phyloP scores from a whole-genome alignment of 495 filamentous ascomycete genomes.

The Thozetella sp. region DNA sequence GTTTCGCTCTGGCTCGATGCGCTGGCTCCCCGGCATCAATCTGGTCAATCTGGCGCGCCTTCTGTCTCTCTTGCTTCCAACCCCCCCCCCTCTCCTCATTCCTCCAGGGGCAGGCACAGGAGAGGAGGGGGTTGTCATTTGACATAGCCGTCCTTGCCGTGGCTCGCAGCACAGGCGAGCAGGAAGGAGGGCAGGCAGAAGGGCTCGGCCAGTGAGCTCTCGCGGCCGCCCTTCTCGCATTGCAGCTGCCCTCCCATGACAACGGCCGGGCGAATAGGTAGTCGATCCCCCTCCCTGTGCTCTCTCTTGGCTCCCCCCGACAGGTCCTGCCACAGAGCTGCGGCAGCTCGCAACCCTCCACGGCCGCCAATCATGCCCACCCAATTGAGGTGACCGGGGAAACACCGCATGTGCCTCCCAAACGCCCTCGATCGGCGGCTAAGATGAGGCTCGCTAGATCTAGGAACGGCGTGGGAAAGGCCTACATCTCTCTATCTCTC shows the following conservation, averaged over 20 bases:
- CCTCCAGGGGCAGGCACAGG: background rate
- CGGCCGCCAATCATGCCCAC: too few species aligned
- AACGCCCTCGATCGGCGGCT: background rate
- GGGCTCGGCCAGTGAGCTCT: background rate
- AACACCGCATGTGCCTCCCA: background rate
- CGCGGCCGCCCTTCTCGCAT: background rate
- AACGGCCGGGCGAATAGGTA: background rate
- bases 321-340: too few species aligned
- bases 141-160: conserved; percentile 1
- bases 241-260: background rate
- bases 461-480: background rate
- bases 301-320: too few species aligned
- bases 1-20: too few species aligned
- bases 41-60: too few species aligned
- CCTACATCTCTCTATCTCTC: too few species aligned
- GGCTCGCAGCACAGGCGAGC: too few species aligned
- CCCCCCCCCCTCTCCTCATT: background rate
- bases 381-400: background rate
- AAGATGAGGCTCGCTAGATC: background rate
- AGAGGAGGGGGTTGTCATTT: background rate
- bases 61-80: too few species aligned
- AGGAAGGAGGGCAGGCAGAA: background rate
- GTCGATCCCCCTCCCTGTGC: too few species aligned
- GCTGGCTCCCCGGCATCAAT: too few species aligned
- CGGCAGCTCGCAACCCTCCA: too few species aligned